phyloP scores from a whole-genome alignment of 1,139 yeast species.

The Blastobotrys niveus region DNA sequence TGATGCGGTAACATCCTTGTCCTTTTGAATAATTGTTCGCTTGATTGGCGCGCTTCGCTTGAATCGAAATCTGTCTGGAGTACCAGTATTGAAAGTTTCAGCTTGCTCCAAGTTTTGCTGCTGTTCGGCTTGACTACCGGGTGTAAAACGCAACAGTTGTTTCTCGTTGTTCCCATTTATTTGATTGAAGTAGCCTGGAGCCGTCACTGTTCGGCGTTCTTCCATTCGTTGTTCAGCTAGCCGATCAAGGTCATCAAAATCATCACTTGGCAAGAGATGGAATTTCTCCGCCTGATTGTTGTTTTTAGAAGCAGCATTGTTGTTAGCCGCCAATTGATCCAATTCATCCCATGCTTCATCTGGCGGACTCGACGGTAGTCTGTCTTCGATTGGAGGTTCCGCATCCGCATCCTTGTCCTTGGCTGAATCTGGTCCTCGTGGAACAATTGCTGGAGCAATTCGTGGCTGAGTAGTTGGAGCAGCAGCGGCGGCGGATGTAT shows the following conservation, averaged over 20 bases:
- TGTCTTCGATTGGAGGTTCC: background rate
- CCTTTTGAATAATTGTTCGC: constrained; percentile 4
- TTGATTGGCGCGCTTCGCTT: constrained; percentile 8
- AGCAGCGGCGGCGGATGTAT: background rate
- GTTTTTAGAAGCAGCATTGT: constrained; percentile 6
- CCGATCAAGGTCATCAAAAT: constrained; percentile 7
- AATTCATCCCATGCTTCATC: constrained; percentile 1
- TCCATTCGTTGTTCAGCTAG: background rate
- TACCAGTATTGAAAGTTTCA: constrained; percentile 4
- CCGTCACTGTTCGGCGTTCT: background rate
- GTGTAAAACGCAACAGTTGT: constrained; percentile 12
- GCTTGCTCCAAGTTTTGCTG: constrained; percentile 5
- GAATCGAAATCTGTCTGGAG: constrained; percentile 10
- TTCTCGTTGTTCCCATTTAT: constrained; percentile 10
- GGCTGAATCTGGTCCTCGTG: constrained; percentile 51
- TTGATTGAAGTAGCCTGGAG: constrained; percentile 10
- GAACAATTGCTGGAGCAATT: background rate
- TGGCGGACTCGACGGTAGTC: constrained; percentile 10
- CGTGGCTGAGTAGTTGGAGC: background rate
- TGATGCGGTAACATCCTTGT: background rate
- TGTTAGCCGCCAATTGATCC: background rate
- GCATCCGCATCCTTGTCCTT: background rate
- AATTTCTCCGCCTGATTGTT: constrained; percentile 5
- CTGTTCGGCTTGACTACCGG: constrained; percentile 15
- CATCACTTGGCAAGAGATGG: constrained; percentile 9